A percentile compares a stretch with the other conserved stretches of the same genome.
Evolutionary conservation across 2,329 filamentous ascomycete genomes (phyloP).

Genomic region (Pseudocercospora fijiensis): DNA sequence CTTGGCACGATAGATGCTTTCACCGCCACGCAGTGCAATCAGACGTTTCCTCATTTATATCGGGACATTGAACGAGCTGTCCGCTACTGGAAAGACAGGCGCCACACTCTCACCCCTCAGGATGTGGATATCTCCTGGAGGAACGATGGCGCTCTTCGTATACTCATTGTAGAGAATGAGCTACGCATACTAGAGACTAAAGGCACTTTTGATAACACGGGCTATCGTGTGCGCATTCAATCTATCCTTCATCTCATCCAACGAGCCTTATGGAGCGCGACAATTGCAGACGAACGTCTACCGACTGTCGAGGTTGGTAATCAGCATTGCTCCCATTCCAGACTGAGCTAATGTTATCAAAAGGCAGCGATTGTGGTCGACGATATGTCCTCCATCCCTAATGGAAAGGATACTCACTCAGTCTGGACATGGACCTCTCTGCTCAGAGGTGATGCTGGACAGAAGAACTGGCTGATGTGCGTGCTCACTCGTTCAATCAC

Average conservation of each 20-base stretch:
- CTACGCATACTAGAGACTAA: slow-evolving; percentile 28
- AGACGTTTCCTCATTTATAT: slow-evolving; percentile 33
- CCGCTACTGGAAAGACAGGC: slow-evolving; percentile 24
- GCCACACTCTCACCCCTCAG: slow-evolving; percentile 21
- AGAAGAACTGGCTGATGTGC: neutral
- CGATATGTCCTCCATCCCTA: slow-evolving; percentile 19
- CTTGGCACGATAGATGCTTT: neutral
- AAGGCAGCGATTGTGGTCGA: slow-evolving; percentile 41
- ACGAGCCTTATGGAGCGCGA: slow-evolving; percentile 44
- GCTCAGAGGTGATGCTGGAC: neutral
- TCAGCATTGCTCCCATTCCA: slow-evolving; percentile 49
- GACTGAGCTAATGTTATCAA: slow-evolving; percentile 4
- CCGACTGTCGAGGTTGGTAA: slow-evolving; percentile 49
- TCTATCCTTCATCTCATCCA: slow-evolving; percentile 48
- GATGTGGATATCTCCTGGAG: slow-evolving; percentile 23
- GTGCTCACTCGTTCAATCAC: neutral
- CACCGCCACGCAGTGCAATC: slow-evolving; percentile 26
- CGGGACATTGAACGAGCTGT: slow-evolving; percentile 33
- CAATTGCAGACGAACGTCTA: slow-evolving; percentile 39
- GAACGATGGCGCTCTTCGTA: slow-evolving; percentile 23
- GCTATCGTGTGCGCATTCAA: slow-evolving; percentile 22
- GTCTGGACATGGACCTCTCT: neutral
- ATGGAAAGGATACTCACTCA: neutral
- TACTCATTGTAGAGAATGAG: slow-evolving; percentile 32
- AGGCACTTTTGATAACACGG: slow-evolving; percentile 25